Base-by-base conservation (phyloP, 768 basidiomycete species). In the Mycena amicta region DNA sequence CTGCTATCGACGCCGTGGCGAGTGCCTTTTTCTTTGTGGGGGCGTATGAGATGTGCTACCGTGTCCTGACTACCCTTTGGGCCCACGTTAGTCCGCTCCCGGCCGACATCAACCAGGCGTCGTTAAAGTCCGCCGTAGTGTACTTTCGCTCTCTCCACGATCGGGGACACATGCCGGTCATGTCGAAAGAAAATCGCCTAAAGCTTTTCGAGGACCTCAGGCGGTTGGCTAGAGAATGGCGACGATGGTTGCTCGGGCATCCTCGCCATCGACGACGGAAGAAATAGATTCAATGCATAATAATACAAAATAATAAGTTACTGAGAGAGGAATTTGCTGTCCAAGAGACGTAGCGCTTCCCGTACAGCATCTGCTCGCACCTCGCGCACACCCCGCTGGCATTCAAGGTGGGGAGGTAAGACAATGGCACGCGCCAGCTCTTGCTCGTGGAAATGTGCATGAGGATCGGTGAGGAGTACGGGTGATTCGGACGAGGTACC, bases 271-370 rank as follows among this genome's bases (percentile, higher is more conserved):
- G 33, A 43, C 30, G n/a, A 52, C 16, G 20, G 39, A 56, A 58
- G 47, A 49, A 31, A 16, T 53, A 41, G 33, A 27, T 28, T 18
- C n/a, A 56, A 39, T 41, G 25, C 18, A 50, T 52, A 56, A 55
- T 41, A 28, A 49, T 59, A 53, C 30, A 39, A 56, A 53, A 46
- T 56, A 52, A 43, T 56, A 53, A 45, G 25, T 52, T 40, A 55
- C 26, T 40, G 58, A 25, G 25, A 50, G 13, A 61, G 73, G 71
- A 83, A 83, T 64, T 83, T 87, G 43, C 82, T 74, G 67, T 94
- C 91, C 33, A 94, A 77, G 25, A 93, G 70, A 57, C 87, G 85
- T 23, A 93, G 72, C 5, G 91, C 92, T 62, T 92, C 88, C 52
- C 77, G 83, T 27, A 94, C 88, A 18, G 84, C 89, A 56, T 89